These are phyloP conservation scores for Sporothrix pallida DNA, from an alignment of 2,329 filamentous ascomycete genomes.

Conservation along the genomic window DNA sequence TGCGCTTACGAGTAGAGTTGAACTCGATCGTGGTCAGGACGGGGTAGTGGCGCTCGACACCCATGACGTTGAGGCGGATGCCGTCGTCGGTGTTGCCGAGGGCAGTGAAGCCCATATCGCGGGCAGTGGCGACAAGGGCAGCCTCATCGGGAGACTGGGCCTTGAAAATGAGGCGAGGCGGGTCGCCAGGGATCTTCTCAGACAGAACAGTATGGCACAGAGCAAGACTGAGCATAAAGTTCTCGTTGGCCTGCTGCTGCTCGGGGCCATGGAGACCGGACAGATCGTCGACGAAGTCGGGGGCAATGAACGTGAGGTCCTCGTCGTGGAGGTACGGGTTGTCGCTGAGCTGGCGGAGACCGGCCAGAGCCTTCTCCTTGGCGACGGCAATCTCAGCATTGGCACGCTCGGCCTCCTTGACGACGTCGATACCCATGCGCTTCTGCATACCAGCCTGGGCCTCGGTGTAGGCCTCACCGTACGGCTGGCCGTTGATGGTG, in stretches of 20 bases:
- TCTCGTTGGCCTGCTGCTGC: constrained; percentile 78
- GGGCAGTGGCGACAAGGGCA: constrained; percentile 89
- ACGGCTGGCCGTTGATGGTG: constrained; percentile 92
- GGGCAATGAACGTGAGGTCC: constrained; percentile 87
- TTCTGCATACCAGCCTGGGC: constrained; percentile 96
- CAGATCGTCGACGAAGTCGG: constrained; percentile 85
- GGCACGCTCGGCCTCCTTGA: constrained; percentile 75
- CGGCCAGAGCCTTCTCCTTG: constrained; percentile 72
- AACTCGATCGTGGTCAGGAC: constrained; percentile 97
- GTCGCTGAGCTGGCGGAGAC: constrained; percentile 77
- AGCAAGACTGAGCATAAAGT: constrained; percentile 93
- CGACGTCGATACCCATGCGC: constrained; percentile 83
- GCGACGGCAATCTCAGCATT: constrained; percentile 79
- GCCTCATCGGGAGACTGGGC: constrained; percentile 97
- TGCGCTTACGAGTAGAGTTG: constrained; percentile 94
- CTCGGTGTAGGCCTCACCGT: constrained; percentile 97
- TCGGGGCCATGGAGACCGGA: constrained; percentile 75
- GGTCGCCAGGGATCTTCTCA: constrained; percentile 86
- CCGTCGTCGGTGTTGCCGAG: constrained; percentile 79
- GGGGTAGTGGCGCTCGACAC: constrained; percentile 81
- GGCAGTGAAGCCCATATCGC: constrained; percentile 94
- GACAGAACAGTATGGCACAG: constrained; percentile 98
- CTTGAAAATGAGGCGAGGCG: constrained; percentile 90
- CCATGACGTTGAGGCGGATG: constrained; percentile 84
- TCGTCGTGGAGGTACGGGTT: constrained; percentile 93